phyloP scores from a whole-genome alignment of 1,284 basidiomycete genomes.

The Termitomyces sp. region DNA sequence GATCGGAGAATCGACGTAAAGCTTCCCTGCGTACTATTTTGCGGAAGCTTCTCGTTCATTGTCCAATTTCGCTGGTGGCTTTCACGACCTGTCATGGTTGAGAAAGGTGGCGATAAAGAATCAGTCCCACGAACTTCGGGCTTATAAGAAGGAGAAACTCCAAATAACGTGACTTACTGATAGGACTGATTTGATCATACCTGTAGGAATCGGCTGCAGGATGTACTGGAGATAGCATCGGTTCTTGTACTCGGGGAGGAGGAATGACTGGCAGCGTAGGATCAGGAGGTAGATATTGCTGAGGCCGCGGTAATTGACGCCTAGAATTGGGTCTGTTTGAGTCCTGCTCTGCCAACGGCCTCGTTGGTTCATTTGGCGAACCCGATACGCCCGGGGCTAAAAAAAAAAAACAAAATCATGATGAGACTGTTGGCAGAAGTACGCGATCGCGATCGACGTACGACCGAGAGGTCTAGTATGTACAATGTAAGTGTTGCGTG shows the following conservation, averaged over 20 bases:
- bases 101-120: constrained; percentile 6
- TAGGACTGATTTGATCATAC: constrained; percentile 8
- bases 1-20: constrained; percentile 13
- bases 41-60: constrained; percentile 12
- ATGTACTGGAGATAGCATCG: constrained; percentile 6
- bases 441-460: background rate
- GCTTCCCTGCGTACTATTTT: constrained; percentile 20
- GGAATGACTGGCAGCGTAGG: background rate
- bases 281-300: background rate
- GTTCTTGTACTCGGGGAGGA: background rate
- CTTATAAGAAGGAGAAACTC: background rate
- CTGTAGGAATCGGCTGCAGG: constrained; percentile 11
- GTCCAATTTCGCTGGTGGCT: constrained; percentile 10
- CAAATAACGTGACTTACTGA: constrained; percentile 12
- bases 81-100: constrained; percentile 17
- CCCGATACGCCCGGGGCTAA: constrained; percentile 1
- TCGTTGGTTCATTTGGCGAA: constrained; percentile 4
- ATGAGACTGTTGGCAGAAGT: background rate
- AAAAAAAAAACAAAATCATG: background rate
- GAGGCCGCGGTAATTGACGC: background rate
- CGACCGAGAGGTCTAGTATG: constrained; percentile 7
- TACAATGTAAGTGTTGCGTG: background rate
- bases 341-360: constrained; percentile 8
- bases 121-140: constrained; percentile 9
- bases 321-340: constrained; percentile 5